Evolutionary conservation across 1,284 basidiomycete genomes (phyloP).

Genomic region (Tilletia horrida): DNA sequence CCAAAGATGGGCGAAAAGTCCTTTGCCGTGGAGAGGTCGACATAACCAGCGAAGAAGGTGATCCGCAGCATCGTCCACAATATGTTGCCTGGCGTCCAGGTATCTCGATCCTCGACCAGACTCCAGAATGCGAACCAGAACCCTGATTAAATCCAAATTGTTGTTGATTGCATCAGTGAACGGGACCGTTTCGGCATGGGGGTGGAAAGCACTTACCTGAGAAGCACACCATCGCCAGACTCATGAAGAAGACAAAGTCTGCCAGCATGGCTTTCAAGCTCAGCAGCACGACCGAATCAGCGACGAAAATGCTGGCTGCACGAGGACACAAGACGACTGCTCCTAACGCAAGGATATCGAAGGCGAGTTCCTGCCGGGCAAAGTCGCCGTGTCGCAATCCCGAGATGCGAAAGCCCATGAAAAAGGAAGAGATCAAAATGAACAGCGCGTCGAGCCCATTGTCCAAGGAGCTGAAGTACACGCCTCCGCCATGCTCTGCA

Average conservation of each 20-base stretch:
- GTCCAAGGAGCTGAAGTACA: constrained; percentile 58
- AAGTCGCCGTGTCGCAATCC: constrained; percentile 42
- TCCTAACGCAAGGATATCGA: constrained; percentile 52
- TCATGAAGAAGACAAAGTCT: constrained; percentile 64
- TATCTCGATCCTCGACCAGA: constrained; percentile 56
- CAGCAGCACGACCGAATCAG: constrained; percentile 56
- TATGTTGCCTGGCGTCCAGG: constrained; percentile 61
- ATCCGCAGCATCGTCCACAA: constrained; percentile 86
- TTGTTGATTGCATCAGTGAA: background rate
- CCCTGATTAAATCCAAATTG: constrained; percentile 56
- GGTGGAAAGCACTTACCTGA: constrained; percentile 45
- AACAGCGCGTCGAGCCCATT: constrained; percentile 42
- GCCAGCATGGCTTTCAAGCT: constrained; percentile 69
- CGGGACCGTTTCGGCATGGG: too few relatives aligned
- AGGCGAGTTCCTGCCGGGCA: constrained; percentile 45
- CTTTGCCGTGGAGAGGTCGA: constrained; percentile 38
- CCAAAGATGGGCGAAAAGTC: constrained; percentile 77
- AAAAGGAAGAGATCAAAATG: constrained; percentile 52
- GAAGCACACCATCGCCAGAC: constrained; percentile 68
- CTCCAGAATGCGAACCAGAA: constrained; percentile 89
- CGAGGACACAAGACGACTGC: constrained; percentile 54
- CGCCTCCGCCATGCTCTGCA: constrained; percentile 77
- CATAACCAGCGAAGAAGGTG: constrained; percentile 58
- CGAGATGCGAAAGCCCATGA: constrained; percentile 51
- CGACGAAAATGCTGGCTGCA: constrained; percentile 54